Conservation (phyloP, 2,329 filamentous ascomycete species). For the Penicillium corylophilum region DNA sequence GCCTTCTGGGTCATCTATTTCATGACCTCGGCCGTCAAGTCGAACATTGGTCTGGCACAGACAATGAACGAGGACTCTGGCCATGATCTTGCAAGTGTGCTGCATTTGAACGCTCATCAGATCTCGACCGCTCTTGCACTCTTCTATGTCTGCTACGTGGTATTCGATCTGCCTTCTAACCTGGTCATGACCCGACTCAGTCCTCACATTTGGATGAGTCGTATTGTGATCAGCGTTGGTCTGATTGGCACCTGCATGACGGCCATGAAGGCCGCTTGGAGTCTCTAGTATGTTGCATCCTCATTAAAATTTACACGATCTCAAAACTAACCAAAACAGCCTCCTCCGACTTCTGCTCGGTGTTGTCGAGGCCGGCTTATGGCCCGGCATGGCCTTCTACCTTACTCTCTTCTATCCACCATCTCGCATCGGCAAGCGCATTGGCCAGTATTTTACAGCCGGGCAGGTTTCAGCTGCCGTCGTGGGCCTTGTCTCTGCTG, state of each 20-base stretch:
- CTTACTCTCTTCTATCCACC: slow-evolving; percentile 90
- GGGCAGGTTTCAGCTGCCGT: slow-evolving; percentile 86
- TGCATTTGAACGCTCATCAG: slow-evolving; percentile 70
- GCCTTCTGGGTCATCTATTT: slow-evolving; percentile 92
- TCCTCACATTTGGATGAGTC: slow-evolving; percentile 86
- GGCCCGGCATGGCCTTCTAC: slow-evolving; percentile 94
- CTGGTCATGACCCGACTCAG: slow-evolving; percentile 82
- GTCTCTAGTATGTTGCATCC: slow-evolving; percentile 62
- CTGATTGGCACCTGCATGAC: slow-evolving; percentile 81
- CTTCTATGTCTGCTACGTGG: slow-evolving; percentile 89
- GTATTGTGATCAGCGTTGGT: slow-evolving; percentile 84
- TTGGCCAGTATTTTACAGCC: slow-evolving; percentile 86
- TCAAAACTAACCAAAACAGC: slow-evolving; percentile 19
- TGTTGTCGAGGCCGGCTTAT: slow-evolving; percentile 87
- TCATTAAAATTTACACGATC: not conserved
- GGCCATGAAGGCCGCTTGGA: slow-evolving; percentile 79
- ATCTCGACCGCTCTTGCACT: slow-evolving; percentile 80
- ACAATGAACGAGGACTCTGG: slow-evolving; percentile 75
- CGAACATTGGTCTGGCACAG: slow-evolving; percentile 89
- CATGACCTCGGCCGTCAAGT: slow-evolving; percentile 85
- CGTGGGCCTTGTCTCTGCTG: slow-evolving; percentile 83
- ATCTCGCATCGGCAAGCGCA: slow-evolving; percentile 79
- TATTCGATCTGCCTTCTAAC: slow-evolving; percentile 87
- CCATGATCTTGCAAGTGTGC: slow-evolving; percentile 72
- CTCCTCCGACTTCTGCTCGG: slow-evolving; percentile 82